Evolutionary conservation across 371 early-diverging fungal genomes (phyloP).

Genomic region (Rhizomucor miehei): DNA sequence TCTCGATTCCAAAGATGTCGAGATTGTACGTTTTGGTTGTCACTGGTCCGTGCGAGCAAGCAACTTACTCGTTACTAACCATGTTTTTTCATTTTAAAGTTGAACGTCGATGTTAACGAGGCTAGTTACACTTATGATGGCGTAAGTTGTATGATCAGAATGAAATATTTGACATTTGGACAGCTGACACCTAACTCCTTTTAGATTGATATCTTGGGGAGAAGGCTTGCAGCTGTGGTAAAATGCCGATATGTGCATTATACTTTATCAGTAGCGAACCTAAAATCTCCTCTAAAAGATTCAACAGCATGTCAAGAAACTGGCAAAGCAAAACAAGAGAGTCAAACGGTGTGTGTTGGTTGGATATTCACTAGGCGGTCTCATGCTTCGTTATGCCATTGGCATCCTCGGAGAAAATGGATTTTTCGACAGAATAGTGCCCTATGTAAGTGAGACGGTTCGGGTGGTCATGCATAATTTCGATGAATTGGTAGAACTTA

Average conservation of each 20-base stretch:
- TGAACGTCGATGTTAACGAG: slow-evolving; percentile 54
- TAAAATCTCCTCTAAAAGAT: slow-evolving; percentile 5
- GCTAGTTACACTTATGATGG: slow-evolving; percentile 67
- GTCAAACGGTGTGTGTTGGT: slow-evolving; percentile 65
- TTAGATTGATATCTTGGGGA: slow-evolving; percentile 62
- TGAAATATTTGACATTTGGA: too few relatives aligned
- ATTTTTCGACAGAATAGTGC: slow-evolving; percentile 54
- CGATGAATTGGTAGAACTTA: not conserved
- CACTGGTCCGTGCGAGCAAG: not conserved
- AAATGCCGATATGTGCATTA: not conserved
- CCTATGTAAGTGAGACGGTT: slow-evolving; percentile 38
- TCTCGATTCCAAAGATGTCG: slow-evolving; percentile 19
- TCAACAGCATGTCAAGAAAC: slow-evolving; percentile 13
- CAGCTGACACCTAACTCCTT: too few relatives aligned
- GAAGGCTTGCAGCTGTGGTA: slow-evolving; percentile 45
- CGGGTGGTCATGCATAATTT: not conserved
- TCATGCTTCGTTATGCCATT: slow-evolving; percentile 70
- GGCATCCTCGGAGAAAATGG: slow-evolving; percentile 61
- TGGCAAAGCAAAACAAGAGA: slow-evolving; percentile 9
- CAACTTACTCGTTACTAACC: not conserved
- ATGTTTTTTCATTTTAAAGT: slow-evolving; percentile 18
- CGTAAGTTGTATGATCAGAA: slow-evolving; percentile 1
- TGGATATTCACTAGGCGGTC: slow-evolving; percentile 83
- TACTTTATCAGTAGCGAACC: not conserved
- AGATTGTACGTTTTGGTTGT: slow-evolving; percentile 25